These are phyloP conservation scores for Warburgia ugandensis DNA, from an alignment of 164 flowering plant species.

Conservation along the genomic window DNA sequence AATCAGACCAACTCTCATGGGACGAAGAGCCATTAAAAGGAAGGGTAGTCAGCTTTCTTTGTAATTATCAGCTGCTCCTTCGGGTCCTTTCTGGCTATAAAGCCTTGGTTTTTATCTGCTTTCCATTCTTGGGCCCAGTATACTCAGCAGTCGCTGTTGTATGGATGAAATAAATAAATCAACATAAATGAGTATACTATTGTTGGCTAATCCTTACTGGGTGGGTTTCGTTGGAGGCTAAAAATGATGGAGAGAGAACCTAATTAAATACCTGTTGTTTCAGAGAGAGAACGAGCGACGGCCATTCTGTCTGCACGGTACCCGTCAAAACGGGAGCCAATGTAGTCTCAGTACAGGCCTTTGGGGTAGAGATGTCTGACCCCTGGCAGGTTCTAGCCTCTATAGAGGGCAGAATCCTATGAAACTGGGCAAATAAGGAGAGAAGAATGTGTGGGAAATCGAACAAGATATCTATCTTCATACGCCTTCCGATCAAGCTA, in stretches of 20 bases:
- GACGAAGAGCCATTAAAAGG: slow-evolving; percentile 1
- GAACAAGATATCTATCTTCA: too few relatives aligned
- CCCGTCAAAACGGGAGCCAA: slow-evolving; percentile 17
- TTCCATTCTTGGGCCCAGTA: not conserved
- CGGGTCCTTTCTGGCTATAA: not conserved
- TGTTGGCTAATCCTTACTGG: not conserved
- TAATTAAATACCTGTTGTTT: slow-evolving; percentile 6
- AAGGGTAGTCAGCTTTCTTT: not conserved
- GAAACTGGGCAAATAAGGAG: too few relatives aligned
- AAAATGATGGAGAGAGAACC: not conserved
- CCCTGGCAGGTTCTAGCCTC: not conserved
- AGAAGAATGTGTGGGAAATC: too few relatives aligned
- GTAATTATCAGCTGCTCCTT: not conserved
- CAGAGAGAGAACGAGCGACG: slow-evolving; percentile 1
- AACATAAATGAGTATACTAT: too few relatives aligned
- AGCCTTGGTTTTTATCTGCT: not conserved
- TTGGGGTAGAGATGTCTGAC: not conserved
- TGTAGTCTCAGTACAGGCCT: slow-evolving; percentile 2
- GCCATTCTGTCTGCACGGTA: slow-evolving; percentile 6
- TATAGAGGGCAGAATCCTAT: too few relatives aligned
- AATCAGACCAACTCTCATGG: not conserved
- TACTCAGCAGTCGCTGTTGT: not conserved
- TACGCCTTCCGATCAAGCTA: slow-evolving; percentile 4
- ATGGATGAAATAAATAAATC: too few relatives aligned
- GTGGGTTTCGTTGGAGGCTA: not conserved